Evolutionary conservation across 139 green algal genomes (phyloP).

Genomic region (Chlamydomonas asymmetrica): DNA sequence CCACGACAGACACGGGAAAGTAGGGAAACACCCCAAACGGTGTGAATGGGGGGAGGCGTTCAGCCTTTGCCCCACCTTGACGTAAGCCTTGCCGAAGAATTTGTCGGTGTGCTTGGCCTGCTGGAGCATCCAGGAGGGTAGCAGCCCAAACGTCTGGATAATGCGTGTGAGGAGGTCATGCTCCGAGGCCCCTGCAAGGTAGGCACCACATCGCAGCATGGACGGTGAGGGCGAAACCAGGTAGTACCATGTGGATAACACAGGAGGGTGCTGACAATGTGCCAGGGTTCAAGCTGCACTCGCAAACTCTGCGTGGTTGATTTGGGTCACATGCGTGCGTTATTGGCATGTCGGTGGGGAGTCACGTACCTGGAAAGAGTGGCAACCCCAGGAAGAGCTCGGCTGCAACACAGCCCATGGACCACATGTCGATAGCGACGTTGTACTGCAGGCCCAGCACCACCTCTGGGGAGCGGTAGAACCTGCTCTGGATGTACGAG

Average conservation of each 20-base stretch:
- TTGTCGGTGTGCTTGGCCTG: constrained; percentile 70
- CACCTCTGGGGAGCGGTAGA: constrained; percentile 76
- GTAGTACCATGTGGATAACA: too few relatives aligned
- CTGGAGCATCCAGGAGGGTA: constrained; percentile 67
- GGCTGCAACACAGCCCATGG: constrained; percentile 89
- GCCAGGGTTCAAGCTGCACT: background rate
- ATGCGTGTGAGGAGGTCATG: constrained; percentile 91
- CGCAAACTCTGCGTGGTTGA: background rate
- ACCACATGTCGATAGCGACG: constrained; percentile 96
- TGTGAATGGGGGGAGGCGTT: too few relatives aligned
- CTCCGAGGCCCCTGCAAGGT: constrained; percentile 79
- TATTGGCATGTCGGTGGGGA: background rate
- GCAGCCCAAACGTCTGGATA: constrained; percentile 80
- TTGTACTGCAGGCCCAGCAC: constrained; percentile 82
- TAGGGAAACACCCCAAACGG: too few relatives aligned
- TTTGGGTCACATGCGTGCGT: background rate
- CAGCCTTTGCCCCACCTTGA: background rate
- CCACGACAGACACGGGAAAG: too few relatives aligned
- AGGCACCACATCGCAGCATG: too few relatives aligned
- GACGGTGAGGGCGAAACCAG: background rate
- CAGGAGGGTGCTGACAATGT: background rate
- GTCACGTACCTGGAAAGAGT: constrained; percentile 80
- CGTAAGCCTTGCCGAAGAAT: constrained; percentile 70
- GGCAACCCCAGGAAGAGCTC: constrained; percentile 95
- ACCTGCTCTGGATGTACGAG: constrained; percentile 96